phyloP scores from a whole-genome alignment of 345 rosid genomes.

The Eucalyptus marginata region DNA sequence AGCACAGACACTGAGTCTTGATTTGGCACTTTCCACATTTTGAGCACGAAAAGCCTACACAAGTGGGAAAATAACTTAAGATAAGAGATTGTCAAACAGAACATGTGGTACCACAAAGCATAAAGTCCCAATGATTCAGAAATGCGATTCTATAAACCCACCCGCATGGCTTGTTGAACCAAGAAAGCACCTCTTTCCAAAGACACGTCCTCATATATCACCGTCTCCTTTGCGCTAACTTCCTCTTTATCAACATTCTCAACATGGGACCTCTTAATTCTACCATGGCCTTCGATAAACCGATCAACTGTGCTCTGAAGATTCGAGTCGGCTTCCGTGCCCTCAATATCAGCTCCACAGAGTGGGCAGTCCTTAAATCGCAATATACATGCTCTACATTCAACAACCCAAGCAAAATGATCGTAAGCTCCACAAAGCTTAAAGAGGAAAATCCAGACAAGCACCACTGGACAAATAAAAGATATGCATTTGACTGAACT shows the following conservation, averaged over 20 bases:
- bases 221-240: slow-evolving; percentile 33
- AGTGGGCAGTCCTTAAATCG: slow-evolving; percentile 90
- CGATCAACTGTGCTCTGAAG: slow-evolving; percentile 80
- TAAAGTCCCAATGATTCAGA: background rate
- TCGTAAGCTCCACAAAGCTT: background rate
- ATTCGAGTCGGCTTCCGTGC: slow-evolving; percentile 52
- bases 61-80: background rate
- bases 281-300: slow-evolving; percentile 92
- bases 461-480: background rate
- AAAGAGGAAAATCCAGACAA: background rate
- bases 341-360: slow-evolving; percentile 93
- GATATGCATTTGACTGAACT: background rate
- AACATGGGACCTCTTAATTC: slow-evolving; percentile 71
- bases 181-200: slow-evolving; percentile 94
- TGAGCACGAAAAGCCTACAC: slow-evolving; percentile 73
- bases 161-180: slow-evolving; percentile 98
- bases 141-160: slow-evolving; percentile 19
- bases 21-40: slow-evolving; percentile 87
- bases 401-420: background rate
- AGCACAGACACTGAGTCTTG: slow-evolving; percentile 70
- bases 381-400: slow-evolving; percentile 47
- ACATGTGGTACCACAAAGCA: background rate
- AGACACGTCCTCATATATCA: slow-evolving; percentile 86
- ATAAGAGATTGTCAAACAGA: background rate
- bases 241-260: slow-evolving; percentile 29